These are phyloP conservation scores for Tolypocladium sp. DNA, from an alignment of 2,329 filamentous ascomycete species.

Conservation along the genomic window DNA sequence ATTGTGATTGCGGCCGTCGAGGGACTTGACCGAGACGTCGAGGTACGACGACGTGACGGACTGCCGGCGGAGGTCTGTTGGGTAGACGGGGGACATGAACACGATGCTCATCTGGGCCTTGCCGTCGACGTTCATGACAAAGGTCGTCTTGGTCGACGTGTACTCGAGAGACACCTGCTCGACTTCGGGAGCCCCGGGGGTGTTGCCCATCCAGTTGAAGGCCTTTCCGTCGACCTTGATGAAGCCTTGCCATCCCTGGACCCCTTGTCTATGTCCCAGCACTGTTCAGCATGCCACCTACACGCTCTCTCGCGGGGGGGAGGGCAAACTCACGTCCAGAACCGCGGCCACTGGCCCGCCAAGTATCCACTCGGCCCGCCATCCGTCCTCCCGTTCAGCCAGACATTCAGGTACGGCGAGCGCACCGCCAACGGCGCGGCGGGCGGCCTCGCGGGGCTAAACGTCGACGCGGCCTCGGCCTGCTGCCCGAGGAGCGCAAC, in stretches of 20 bases:
- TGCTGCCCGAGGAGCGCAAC: conserved; percentile 8
- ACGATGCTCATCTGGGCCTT: conserved; percentile 57
- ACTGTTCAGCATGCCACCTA: neutral
- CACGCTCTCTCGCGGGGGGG: neutral
- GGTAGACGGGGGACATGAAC: conserved; percentile 62
- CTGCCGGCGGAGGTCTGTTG: conserved; percentile 56
- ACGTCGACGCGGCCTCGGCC: conserved; percentile 35
- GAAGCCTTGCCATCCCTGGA: conserved; percentile 58
- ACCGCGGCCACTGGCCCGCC: conserved; percentile 58
- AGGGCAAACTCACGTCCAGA: conserved; percentile 51
- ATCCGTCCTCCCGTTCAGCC: conserved; percentile 53
- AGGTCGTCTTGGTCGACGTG: conserved; percentile 63
- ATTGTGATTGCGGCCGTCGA: conserved; percentile 52
- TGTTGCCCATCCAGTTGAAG: conserved; percentile 61
- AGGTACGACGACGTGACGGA: conserved; percentile 65
- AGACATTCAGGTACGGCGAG: conserved; percentile 66
- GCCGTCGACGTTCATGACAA: conserved; percentile 54
- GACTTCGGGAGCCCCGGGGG: conserved; percentile 36
- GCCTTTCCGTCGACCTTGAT: conserved; percentile 56
- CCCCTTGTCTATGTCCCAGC: conserved; percentile 29
- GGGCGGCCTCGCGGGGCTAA: conserved; percentile 55
- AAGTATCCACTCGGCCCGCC: conserved; percentile 57
- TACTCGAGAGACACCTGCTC: conserved; percentile 58
- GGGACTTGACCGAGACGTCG: conserved; percentile 50
- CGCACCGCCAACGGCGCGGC: conserved; percentile 64